A percentile compares a stretch with the other conserved stretches of the same genome.
Conservation (phyloP, 306 rosid genomes). For the Echinosophora koreensis region DNA sequence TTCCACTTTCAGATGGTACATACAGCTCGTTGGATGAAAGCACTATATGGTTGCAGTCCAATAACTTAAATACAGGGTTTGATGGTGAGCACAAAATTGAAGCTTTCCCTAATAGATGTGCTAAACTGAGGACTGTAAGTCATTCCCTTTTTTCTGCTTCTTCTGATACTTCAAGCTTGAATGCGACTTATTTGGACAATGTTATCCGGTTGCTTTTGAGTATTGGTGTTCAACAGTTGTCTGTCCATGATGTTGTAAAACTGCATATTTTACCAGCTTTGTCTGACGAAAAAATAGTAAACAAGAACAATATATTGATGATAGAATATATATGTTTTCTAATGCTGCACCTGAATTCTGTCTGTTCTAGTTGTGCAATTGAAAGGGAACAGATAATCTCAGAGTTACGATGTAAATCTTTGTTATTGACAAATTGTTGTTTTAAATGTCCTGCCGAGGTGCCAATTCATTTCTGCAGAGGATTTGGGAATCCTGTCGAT, state of each 20-base stretch:
- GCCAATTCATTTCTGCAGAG: conserved; percentile 81
- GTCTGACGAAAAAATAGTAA: conserved; percentile 54
- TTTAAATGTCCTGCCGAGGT: conserved; percentile 72
- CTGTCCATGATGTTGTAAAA: conserved; percentile 89
- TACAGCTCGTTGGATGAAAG: conserved; percentile 77
- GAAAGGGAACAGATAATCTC: conserved; percentile 74
- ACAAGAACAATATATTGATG: conserved; percentile 63
- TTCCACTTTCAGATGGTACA: conserved; percentile 94
- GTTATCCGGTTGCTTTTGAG: conserved; percentile 65
- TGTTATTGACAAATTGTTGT: conserved; percentile 77
- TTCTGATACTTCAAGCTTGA: conserved; percentile 57
- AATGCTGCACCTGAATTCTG: conserved; percentile 78
- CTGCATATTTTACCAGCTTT: conserved; percentile 82
- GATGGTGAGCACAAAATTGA: conserved; percentile 67
- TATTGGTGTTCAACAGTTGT: conserved; percentile 86
- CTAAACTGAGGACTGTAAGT: conserved; percentile 75
- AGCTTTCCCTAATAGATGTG: conserved; percentile 72
- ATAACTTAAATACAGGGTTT: conserved; percentile 56
- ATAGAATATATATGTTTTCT: conserved; percentile 83
- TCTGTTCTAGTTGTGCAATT: conserved; percentile 71
- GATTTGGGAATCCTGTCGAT: conserved; percentile 76
- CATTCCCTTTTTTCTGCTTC: conserved; percentile 71
- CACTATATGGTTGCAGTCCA: conserved; percentile 84
- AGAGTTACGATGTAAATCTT: conserved; percentile 64
- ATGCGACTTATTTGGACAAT: conserved; percentile 56